phyloP scores from a whole-genome alignment of 225 moss, liverwort and hornwort species.

The Pseudisothecium myosuroides region DNA sequence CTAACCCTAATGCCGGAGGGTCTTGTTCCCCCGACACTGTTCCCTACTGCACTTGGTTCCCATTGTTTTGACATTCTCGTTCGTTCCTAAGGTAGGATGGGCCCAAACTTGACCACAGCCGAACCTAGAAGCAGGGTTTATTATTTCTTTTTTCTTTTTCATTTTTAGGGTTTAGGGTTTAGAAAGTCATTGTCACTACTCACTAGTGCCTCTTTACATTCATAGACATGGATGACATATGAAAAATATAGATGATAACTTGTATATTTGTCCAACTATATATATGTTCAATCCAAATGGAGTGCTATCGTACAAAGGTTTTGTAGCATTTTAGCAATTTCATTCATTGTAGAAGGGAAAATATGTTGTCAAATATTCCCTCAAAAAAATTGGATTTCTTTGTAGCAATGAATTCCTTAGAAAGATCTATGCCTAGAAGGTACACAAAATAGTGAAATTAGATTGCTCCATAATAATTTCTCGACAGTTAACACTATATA shows the following conservation, averaged over 20 bases:
- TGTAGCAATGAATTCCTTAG: accelerated
- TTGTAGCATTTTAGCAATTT: no score
- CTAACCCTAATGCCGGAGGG: neutral
- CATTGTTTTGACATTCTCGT: neutral
- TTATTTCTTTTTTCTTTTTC: neutral
- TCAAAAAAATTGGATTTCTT: neutral
- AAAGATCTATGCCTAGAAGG: accelerated
- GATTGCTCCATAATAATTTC: no score
- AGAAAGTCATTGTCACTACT: neutral
- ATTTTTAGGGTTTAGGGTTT: no score
- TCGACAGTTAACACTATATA: no score
- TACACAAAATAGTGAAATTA: no score
- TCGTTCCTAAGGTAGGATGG: no score
- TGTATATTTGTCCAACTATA: neutral
- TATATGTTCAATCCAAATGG: neutral
- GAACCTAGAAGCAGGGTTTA: neutral
- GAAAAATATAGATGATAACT: neutral
- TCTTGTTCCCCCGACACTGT: neutral
- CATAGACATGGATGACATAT: neutral
- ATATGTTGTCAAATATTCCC: accelerated
- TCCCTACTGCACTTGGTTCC: neutral
- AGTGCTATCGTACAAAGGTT: neutral
- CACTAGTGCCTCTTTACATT: no score
- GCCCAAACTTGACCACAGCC: neutral
- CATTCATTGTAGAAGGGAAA: no score